Evolutionary conservation across 768 basidiomycete species (phyloP).

Genomic region (Leccinellum rugosiceps): DNA sequence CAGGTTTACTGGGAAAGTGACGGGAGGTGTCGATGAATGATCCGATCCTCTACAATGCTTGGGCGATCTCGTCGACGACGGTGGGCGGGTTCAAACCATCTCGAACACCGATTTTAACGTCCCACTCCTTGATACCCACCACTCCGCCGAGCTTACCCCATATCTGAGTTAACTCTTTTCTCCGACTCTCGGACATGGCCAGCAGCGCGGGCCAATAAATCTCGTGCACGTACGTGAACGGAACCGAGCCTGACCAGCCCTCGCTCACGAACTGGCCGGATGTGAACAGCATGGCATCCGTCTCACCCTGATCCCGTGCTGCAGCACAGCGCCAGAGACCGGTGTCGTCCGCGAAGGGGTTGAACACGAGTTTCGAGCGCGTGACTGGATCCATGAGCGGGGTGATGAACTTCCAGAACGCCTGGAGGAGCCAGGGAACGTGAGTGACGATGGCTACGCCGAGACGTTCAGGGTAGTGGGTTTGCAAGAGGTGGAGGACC

Average conservation of each 20-base stretch:
- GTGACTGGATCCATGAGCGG: slow-evolving; percentile 86
- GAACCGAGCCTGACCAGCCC: slow-evolving; percentile 63
- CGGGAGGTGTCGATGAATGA: not conserved
- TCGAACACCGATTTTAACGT: slow-evolving; percentile 50
- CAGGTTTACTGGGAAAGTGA: not conserved
- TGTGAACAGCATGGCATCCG: slow-evolving; percentile 46
- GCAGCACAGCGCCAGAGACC: slow-evolving; percentile 29
- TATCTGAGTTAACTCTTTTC: slow-evolving; percentile 46
- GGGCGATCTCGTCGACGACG: not conserved
- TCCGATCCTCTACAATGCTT: slow-evolving; percentile 8
- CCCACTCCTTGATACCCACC: slow-evolving; percentile 77
- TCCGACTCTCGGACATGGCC: slow-evolving; percentile 49
- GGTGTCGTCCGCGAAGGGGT: slow-evolving; percentile 41
- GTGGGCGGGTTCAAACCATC: slow-evolving; percentile 8
- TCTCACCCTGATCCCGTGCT: slow-evolving; percentile 16
- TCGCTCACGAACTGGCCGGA: slow-evolving; percentile 67
- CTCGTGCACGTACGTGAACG: slow-evolving; percentile 72
- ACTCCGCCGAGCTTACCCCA: slow-evolving; percentile 70
- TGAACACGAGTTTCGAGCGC: slow-evolving; percentile 70
- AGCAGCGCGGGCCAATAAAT: slow-evolving; percentile 73
- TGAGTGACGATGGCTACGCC: slow-evolving; percentile 72
- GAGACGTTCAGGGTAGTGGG: slow-evolving; percentile 85
- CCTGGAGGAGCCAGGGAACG: slow-evolving; percentile 72
- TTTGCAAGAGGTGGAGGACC: slow-evolving; percentile 65
- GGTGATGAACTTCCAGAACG: slow-evolving; percentile 74